Base-by-base conservation (phyloP, 352 stramenopile species). In the Globisporangium irregulare region DNA sequence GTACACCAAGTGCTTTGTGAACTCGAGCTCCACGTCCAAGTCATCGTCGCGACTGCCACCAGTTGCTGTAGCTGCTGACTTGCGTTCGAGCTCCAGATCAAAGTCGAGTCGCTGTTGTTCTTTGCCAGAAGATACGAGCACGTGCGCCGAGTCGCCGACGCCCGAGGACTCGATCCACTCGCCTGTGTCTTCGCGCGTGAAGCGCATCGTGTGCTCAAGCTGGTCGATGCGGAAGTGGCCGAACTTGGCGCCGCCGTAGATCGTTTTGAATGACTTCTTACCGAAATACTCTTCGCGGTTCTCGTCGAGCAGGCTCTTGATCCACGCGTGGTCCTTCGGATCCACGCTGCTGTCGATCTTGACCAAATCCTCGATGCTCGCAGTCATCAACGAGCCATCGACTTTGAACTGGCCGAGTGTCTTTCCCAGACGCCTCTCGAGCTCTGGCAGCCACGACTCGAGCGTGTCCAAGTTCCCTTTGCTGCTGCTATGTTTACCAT, bases 211-310 rank as follows among this genome's bases (percentile, higher is more conserved):
- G 8, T 77, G 74, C 34, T 83, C 77, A 48, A 81, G 63, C 46
- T 92, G 84, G 43, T 93, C 81, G 25, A 95, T 68, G 32, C 79
- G 74, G 62, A 94, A 93, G 24, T 86, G 66, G 24, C 87, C 87
- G 10, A 93, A 77, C 29, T 71, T 64, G 10, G 65, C 75, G 5
- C 84, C 85, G 34, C 87, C 85, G 70, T 89, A 79, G 38, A 93
- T 61, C 29, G 73, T 79, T 66, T 82, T 59, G 41, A 72, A 72
- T 15, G 61, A 61, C 24, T 72, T 64, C 32, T 58, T 71, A 8
- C n/a, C 56, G 15, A 58, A 46, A 20, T 18, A 34, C 56, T 64
- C 65, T 3, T 64, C 34, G 10, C 12, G 57, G 18, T 34, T 62
- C 51, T 73, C 68, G 38, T 66, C 36, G 41, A 79, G 29, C 34